Percentiles rank a stretch among this genome's conserved stretches.
Evolutionary conservation across 2,329 filamentous ascomycete genomes (phyloP).

Genomic region (Talaromyces verruculosus): DNA sequence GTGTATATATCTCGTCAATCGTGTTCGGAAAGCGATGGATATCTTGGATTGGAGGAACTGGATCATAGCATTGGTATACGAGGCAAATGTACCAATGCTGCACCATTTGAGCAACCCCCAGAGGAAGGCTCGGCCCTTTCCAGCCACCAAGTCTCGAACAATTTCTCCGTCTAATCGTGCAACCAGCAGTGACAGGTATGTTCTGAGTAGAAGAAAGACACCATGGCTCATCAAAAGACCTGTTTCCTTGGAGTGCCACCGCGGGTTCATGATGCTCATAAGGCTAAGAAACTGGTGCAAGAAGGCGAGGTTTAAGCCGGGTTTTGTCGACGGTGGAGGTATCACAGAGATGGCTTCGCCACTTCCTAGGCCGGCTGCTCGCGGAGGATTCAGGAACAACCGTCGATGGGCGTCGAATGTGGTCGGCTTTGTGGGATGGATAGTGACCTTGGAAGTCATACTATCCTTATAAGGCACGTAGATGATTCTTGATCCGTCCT

Average conservation of each 20-base stretch:
- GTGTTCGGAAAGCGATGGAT: slow-evolving; percentile 94
- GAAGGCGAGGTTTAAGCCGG: slow-evolving; percentile 91
- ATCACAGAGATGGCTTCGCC: slow-evolving; percentile 61
- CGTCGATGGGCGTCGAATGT: slow-evolving; percentile 96
- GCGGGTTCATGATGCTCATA: slow-evolving; percentile 95
- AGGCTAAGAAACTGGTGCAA: slow-evolving; percentile 94
- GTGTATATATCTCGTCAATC: slow-evolving; percentile 93
- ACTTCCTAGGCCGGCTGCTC: slow-evolving; percentile 74
- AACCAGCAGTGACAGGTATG: slow-evolving; percentile 90
- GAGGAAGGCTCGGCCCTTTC: slow-evolving; percentile 83
- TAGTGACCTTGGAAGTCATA: slow-evolving; percentile 80
- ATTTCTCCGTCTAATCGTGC: slow-evolving; percentile 93
- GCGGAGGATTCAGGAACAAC: slow-evolving; percentile 86
- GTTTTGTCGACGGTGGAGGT: slow-evolving; percentile 86
- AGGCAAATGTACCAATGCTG: slow-evolving; percentile 86
- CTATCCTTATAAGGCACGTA: slow-evolving; percentile 86
- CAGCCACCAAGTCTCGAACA: slow-evolving; percentile 91
- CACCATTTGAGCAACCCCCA: slow-evolving; percentile 94
- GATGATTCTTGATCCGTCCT: slow-evolving; percentile 91
- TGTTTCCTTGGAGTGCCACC: slow-evolving; percentile 94
- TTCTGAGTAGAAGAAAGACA: slow-evolving; percentile 84
- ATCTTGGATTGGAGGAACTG: slow-evolving; percentile 98
- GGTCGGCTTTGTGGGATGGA: slow-evolving; percentile 82
- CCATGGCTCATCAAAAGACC: slow-evolving; percentile 85
- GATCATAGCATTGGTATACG: slow-evolving; percentile 98